A percentile compares a stretch with the other conserved stretches of the same genome.
Evolutionary conservation across 106 monocot species (phyloP).

Genomic region (Narthecium ossifragum): DNA sequence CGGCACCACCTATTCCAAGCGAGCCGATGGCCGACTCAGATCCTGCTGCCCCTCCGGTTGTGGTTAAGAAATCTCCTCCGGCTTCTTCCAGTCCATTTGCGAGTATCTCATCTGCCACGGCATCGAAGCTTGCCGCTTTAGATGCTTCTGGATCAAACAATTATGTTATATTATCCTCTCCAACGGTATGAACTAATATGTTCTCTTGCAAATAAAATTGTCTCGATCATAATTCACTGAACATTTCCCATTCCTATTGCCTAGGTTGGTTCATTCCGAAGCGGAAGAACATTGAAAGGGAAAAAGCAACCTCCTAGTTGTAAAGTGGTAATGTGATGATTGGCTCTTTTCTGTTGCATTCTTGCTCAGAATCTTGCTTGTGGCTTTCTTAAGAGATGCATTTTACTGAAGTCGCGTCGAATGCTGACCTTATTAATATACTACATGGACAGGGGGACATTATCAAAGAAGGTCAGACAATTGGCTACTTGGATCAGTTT

Average conservation of each 20-base stretch:
- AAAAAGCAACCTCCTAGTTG: slow-evolving; percentile 70
- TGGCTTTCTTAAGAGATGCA: too few relatives aligned
- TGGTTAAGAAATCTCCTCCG: slow-evolving; percentile 29
- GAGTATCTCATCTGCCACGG: slow-evolving; percentile 42
- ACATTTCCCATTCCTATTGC: too few relatives aligned
- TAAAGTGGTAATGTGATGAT: slow-evolving; percentile 51
- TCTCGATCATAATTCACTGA: too few relatives aligned
- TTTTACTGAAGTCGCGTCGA: too few relatives aligned
- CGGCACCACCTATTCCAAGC: slow-evolving; percentile 67
- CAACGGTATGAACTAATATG: slow-evolving; percentile 50
- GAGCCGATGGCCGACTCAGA: slow-evolving; percentile 51
- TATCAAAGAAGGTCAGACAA: slow-evolving; percentile 69
- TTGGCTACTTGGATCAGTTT: slow-evolving; percentile 82
- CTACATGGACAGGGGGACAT: slow-evolving; percentile 63
- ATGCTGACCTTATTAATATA: too few relatives aligned
- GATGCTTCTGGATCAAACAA: slow-evolving; percentile 49
- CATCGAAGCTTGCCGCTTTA: slow-evolving; percentile 58
- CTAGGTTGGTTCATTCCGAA: slow-evolving; percentile 77
- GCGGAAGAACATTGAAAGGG: slow-evolving; percentile 55
- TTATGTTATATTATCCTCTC: slow-evolving; percentile 70
- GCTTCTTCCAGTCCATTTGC: slow-evolving; percentile 39
- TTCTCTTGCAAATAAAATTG: too few relatives aligned
- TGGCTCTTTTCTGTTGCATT: too few relatives aligned
- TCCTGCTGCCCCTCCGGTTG: slow-evolving; percentile 16
- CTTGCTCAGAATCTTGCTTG: too few relatives aligned